These are phyloP conservation scores for Marchantia paleacea DNA, from an alignment of 225 moss, liverwort and hornwort species.

Conservation along the genomic window DNA sequence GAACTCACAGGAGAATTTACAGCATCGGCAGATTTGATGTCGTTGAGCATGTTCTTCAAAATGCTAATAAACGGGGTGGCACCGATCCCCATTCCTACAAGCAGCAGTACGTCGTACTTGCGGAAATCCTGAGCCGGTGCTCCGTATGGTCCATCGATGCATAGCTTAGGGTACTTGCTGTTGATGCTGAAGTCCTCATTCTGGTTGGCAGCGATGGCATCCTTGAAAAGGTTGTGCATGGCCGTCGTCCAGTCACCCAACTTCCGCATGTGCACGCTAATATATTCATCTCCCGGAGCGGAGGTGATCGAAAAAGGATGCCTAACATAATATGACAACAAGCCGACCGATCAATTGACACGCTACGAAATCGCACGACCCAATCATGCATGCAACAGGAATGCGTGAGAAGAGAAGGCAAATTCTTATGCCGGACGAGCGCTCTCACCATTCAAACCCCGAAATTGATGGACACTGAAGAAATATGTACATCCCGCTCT, in stretches of 20 bases:
- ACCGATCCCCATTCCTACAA: conserved; percentile 90
- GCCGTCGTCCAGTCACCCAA: conserved; percentile 89
- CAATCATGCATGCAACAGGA: too few species aligned
- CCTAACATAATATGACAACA: conserved; percentile 23
- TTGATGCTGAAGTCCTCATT: conserved; percentile 21
- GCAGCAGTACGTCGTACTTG: conserved; percentile 86
- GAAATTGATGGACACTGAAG: conserved; percentile 87
- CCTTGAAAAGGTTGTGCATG: conserved; percentile 54
- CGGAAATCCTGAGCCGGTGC: conserved; percentile 91
- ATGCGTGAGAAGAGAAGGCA: not conserved
- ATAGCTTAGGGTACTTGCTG: conserved; percentile 65
- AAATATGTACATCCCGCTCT: conserved; percentile 95
- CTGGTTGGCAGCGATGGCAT: conserved; percentile 15
- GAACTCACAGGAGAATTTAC: conserved; percentile 12
- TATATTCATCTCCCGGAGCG: conserved; percentile 71
- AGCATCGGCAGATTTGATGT: conserved; percentile 40
- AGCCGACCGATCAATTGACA: too few species aligned
- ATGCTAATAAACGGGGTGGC: conserved; percentile 98
- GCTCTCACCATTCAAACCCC: conserved; percentile 69
- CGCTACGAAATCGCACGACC: too few species aligned
- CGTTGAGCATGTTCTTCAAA: conserved; percentile 80
- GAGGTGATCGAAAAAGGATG: conserved; percentile 98
- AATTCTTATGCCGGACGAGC: not conserved
- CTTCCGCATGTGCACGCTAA: conserved; percentile 87
- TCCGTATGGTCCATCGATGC: conserved; percentile 89